Base-by-base conservation (phyloP, 2,329 filamentous ascomycete genomes). In the Bipolaris zeicola region DNA sequence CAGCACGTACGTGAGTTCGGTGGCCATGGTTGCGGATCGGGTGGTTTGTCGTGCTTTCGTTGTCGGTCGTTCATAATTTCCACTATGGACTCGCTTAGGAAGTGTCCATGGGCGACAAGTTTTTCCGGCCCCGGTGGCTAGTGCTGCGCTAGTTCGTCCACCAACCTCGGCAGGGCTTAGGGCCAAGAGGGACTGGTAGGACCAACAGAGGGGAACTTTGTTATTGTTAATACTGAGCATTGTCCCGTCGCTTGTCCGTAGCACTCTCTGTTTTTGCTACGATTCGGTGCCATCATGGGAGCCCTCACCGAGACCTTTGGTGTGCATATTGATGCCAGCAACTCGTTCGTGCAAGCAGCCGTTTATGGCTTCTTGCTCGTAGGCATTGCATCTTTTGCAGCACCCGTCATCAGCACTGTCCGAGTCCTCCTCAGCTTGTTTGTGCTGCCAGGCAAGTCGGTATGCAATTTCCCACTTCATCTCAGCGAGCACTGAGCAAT, bases 391-490 rank as follows among this genome's bases (percentile, higher is more conserved):
- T 62, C 72, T 34, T 64, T 75, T 39, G 61, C 64, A 57, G 67
- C 67, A 44, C 72, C 71, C 5, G 64, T 82, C 56, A 72, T 80
- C 68, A 81, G 78, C 67, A 80, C 79, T 61, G 71, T 81, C 65
- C 69, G 79, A 52, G 63, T 82, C 50, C 72, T 83, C 37, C 69
- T 81, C 50, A 81, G 79, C 61, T 67, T 82, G 50, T 82, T 82
- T 63, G 70, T 83, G 47, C 67, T 83, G 8, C 80, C 80, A 31
- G 81, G 81, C 55, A 72, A 72, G 60, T 76, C 79, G 34, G 80
- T 82, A 74, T 49, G 79, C 20, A 18, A 10, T 14, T 3, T 34
- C 14, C 16, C 5, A 3, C 13, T 33, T 33, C n/a, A 24, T 5
- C 14, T 38, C 10, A 13, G 28, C 28, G 26, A 7, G 14, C 33